phyloP scores from a whole-genome alignment of 345 rosid species.

The Acer campestre region DNA sequence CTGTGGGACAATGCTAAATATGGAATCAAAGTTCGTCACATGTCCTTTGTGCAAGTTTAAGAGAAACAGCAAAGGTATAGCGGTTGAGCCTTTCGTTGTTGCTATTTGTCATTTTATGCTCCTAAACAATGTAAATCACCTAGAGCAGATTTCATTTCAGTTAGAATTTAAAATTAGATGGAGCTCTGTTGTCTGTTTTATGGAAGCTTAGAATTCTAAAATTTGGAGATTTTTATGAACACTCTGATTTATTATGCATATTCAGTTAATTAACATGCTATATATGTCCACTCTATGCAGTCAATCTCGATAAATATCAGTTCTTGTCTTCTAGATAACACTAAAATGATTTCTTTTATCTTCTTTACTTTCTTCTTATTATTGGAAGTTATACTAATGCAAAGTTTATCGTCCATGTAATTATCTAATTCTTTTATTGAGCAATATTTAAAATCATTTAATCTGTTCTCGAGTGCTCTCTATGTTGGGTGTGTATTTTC shows the following conservation, averaged over 20 bases:
- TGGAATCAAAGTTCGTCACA: conserved; percentile 27
- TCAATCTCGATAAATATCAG: background rate
- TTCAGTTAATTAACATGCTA: background rate
- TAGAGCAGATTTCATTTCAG: no score
- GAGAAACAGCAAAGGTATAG: conserved; percentile 39
- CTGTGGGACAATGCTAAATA: conserved; percentile 54
- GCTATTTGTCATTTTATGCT: background rate
- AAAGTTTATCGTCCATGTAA: background rate
- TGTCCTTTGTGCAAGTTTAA: conserved; percentile 48
- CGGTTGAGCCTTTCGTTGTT: background rate
- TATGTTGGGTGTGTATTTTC: background rate
- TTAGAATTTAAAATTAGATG: background rate
- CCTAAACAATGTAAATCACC: background rate
- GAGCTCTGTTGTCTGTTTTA: background rate
- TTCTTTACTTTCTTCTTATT: background rate
- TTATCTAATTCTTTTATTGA: background rate
- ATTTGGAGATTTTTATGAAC: background rate
- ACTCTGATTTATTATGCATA: background rate
- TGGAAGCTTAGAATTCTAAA: no score
- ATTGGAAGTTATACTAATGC: no score
- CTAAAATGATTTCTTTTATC: background rate
- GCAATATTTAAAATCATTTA: background rate
- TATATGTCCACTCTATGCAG: background rate
- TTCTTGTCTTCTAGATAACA: background rate
- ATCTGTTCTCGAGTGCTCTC: background rate